A percentile compares a stretch with the other conserved stretches of the same genome.
Evolutionary conservation across 129 eudicot genomes (phyloP).

Genomic region (Tagetes erecta): DNA sequence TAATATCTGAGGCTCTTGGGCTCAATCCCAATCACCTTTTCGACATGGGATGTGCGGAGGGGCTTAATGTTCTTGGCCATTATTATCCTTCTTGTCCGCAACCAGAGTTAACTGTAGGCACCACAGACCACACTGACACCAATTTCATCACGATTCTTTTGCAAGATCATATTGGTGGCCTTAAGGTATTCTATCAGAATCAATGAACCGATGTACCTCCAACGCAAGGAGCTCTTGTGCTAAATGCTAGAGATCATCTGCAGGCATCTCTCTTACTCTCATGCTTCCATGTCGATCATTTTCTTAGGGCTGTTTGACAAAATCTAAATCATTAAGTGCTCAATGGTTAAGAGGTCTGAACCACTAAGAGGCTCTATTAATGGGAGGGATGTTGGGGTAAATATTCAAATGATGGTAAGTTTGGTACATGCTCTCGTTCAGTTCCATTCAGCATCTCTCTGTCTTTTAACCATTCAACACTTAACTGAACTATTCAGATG

Average conservation of each 20-base stretch:
- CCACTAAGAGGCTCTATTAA: too few species aligned
- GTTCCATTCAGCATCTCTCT: too few species aligned
- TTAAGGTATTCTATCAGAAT: constrained; percentile 43
- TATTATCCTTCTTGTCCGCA: constrained; percentile 58
- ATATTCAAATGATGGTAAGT: too few species aligned
- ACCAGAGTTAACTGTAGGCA: constrained; percentile 48
- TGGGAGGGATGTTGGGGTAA: too few species aligned
- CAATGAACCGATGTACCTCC: constrained; percentile 49
- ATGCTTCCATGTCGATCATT: too few species aligned
- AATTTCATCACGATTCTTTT: constrained; percentile 42
- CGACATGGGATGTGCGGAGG: constrained; percentile 37
- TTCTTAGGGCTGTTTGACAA: too few species aligned
- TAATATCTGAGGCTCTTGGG: constrained; percentile 58
- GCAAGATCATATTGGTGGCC: constrained; percentile 52
- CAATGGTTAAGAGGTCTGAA: too few species aligned
- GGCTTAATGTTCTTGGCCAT: constrained; percentile 21
- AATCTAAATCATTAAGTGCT: too few species aligned
- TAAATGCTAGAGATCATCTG: constrained; percentile 43
- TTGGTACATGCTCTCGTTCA: too few species aligned
- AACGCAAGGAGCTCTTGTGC: constrained; percentile 38
- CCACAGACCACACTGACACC: constrained; percentile 36
- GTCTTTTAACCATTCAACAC: too few species aligned
- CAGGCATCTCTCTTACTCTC: constrained; percentile 22
- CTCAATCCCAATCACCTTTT: constrained; percentile 34
- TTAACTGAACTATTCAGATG: too few species aligned